Base-by-base conservation (phyloP, 2,329 filamentous ascomycete genomes). In the Balansia obtecta region DNA sequence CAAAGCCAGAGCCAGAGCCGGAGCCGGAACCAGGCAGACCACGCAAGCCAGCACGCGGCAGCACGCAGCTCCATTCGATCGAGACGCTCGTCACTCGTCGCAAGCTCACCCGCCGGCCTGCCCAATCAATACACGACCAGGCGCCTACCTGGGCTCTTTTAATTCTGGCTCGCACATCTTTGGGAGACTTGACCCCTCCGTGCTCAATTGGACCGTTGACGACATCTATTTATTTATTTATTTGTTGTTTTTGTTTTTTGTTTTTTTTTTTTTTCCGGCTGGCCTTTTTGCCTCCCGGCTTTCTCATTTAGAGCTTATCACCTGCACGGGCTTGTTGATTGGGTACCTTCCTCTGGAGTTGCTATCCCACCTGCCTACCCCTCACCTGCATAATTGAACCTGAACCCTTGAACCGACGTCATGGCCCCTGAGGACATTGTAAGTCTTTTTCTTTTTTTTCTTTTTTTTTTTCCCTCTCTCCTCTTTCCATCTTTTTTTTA, bases 361-460 rank as follows among this genome's bases (percentile, higher is more conserved):
- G 20, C 41, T 33, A 16, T 41, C 39, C 16, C n/a, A 18, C 6
- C 38, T 45, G 38, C 40, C 50, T 45, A 42, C 40, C 50, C 50
- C 39, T 42, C 33, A 33, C 18, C 47, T 33, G 32, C 34, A 34
- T 49, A 48, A 48, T 22, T 22, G 39, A 42, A 32, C 38, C 15
- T 22, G 39, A 42, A 32, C 38, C 15, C 18, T 30, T 47, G 37
- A 38, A 46, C 10, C 37, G 12, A 37, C 47, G 53, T 52, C 53
- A 65, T 65, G 63, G 59, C 63, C 53, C 56, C 60, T 41, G 62
- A 67, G 46, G 63, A 65, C 22, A 63, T 63, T 55, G 65, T 68
- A 53, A 49, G 63, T 60, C 7, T 15, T 15, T 12, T 16, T 4
- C 16, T 18, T 46, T 20, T 32, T 30, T 22, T 32, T 34, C 5